Conservation (phyloP, 2,329 filamentous ascomycete species). For the Albophoma yamanashiensis region DNA sequence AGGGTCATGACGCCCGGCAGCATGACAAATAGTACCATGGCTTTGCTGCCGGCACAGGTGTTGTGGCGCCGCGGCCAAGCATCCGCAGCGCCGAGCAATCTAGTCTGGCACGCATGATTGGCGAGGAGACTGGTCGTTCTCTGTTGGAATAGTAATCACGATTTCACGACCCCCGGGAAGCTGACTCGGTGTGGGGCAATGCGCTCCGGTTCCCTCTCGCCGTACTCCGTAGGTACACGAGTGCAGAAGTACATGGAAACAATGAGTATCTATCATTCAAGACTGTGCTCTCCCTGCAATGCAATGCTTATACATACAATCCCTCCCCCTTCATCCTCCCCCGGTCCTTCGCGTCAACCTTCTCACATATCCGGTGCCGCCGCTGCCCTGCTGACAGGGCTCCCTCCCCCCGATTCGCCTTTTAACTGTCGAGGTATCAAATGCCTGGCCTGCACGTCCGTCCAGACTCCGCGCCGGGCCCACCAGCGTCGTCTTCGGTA, state of each 20-base stretch:
- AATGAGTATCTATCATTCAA: conserved; percentile 4
- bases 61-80: background rate
- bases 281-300: conserved; percentile 1
- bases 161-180: background rate
- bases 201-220: background rate
- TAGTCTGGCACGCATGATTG: background rate
- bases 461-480: background rate
- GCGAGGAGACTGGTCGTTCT: background rate
- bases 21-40: background rate
- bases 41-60: background rate
- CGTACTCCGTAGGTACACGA: background rate
- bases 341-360: background rate
- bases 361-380: background rate
- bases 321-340: background rate
- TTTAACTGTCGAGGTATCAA: background rate
- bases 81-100: background rate
- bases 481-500: conserved; percentile 4
- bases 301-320: conserved; percentile 5
- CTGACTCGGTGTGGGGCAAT: background rate
- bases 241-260: background rate
- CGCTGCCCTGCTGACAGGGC: background rate
- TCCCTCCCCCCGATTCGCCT: background rate
- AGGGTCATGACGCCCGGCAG: background rate
- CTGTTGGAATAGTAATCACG: background rate
- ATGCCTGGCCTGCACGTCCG: background rate